Conservation (phyloP, 768 basidiomycete genomes). For the Auricularia auricula-judae region DNA sequence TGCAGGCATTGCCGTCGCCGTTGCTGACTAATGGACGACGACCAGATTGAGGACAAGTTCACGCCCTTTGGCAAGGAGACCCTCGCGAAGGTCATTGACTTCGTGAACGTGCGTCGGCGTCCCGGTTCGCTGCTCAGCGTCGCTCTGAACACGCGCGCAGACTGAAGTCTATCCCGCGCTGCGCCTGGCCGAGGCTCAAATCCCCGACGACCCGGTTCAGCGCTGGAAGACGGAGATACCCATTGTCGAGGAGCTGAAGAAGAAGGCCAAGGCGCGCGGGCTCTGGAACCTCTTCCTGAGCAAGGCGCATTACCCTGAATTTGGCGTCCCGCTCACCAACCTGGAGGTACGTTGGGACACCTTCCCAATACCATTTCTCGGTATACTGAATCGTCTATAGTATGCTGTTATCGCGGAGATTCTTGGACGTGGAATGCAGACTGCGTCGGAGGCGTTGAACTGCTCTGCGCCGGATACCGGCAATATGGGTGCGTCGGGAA, state of each 20-base stretch:
- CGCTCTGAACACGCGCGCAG: slow-evolving; percentile 26
- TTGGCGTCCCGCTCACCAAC: slow-evolving; percentile 84
- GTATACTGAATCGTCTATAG: slow-evolving; percentile 26
- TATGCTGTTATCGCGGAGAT: slow-evolving; percentile 98
- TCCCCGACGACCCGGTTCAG: slow-evolving; percentile 59
- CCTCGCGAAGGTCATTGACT: slow-evolving; percentile 69
- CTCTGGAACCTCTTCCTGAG: slow-evolving; percentile 97
- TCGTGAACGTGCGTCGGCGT: slow-evolving; percentile 56
- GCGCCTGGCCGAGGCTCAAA: slow-evolving; percentile 65
- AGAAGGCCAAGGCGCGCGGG: slow-evolving; percentile 75
- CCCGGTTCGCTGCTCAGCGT: neutral
- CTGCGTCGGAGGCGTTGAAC: slow-evolving; percentile 82
- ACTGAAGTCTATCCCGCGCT: slow-evolving; percentile 80
- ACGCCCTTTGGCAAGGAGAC: slow-evolving; percentile 81
- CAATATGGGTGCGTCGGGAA: slow-evolving; percentile 70
- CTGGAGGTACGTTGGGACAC: slow-evolving; percentile 54
- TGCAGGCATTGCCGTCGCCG: neutral
- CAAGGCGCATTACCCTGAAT: slow-evolving; percentile 83
- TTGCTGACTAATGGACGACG: neutral
- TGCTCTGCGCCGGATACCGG: slow-evolving; percentile 97
- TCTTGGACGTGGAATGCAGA: slow-evolving; percentile 70
- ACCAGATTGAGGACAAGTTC: slow-evolving; percentile 84
- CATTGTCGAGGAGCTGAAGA: slow-evolving; percentile 74
- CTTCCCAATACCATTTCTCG: neutral
- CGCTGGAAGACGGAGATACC: slow-evolving; percentile 83